Conservation (phyloP, 495 filamentous ascomycete genomes). For the Jackrogersella multiformis region DNA sequence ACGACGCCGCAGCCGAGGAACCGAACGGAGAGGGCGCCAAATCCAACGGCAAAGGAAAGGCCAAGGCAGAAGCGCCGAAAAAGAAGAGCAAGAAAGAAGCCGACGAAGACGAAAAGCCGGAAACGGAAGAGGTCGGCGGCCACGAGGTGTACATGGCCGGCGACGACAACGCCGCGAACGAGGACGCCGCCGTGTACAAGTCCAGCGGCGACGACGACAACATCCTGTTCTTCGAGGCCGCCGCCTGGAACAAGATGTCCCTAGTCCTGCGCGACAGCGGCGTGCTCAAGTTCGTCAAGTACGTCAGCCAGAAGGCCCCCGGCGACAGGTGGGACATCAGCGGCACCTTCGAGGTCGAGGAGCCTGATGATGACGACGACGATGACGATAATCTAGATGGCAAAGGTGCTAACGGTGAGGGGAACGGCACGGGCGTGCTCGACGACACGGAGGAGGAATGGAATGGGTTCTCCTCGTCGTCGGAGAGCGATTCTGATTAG, state of each 20-base stretch:
- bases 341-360: conserved; percentile 69
- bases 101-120: conserved; percentile 38
- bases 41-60: conserved; percentile 56
- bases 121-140: conserved; percentile 73
- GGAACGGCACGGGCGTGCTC: conserved; percentile 40
- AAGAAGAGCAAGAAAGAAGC: conserved; percentile 49
- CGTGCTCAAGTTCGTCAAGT: conserved; percentile 93
- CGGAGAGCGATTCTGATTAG: conserved; percentile 57
- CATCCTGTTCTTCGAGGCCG: conserved; percentile 87
- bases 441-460: conserved; percentile 60
- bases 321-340: conserved; percentile 95
- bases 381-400: too few relatives aligned
- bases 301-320: conserved; percentile 80
- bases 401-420: conserved; percentile 40
- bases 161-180: conserved; percentile 73
- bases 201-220: conserved; percentile 85
- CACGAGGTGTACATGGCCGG: conserved; percentile 94
- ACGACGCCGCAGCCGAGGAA: conserved; percentile 53
- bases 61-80: conserved; percentile 47
- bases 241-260: conserved; percentile 87
- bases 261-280: conserved; percentile 89
- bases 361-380: conserved; percentile 53
- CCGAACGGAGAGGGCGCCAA: conserved; percentile 50
- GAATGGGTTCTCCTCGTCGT: conserved; percentile 55
- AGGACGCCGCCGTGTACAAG: conserved; percentile 88